Percentiles rank a stretch among this genome's conserved stretches.
Conservation (phyloP, 1,284 basidiomycete genomes). For the Pseudozyma tsukubaensis region DNA sequence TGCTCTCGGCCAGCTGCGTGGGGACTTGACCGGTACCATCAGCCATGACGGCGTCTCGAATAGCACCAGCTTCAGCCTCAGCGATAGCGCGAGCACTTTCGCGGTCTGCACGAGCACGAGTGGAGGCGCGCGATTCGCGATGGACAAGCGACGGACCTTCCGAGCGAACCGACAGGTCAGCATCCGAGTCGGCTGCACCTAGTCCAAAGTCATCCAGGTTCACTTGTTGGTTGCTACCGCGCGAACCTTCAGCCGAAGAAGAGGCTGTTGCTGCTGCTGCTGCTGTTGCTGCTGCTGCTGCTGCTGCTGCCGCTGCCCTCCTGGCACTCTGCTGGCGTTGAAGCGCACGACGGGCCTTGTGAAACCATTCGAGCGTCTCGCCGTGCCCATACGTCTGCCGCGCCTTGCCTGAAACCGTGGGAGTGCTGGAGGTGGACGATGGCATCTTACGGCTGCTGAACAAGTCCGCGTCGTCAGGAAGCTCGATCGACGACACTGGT, state of each 20-base stretch:
- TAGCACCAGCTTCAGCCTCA: constrained; percentile 49
- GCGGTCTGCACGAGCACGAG: constrained; percentile 12
- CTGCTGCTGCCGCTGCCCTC: constrained; percentile 13
- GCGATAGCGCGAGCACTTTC: constrained; percentile 42
- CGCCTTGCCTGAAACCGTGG: constrained; percentile 19
- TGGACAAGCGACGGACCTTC: constrained; percentile 25
- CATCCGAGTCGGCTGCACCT: constrained; percentile 34
- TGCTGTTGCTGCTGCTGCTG: constrained; percentile 5
- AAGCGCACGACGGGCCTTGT: constrained; percentile 49
- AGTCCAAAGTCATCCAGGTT: constrained; percentile 17
- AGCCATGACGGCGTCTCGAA: constrained; percentile 54
- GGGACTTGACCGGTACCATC: constrained; percentile 46
- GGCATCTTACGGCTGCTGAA: constrained; percentile 13
- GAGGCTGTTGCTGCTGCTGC: constrained; percentile 6
- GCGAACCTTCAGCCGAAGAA: constrained; percentile 2
- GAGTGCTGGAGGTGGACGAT: constrained; percentile 20
- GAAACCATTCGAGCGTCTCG: constrained; percentile 57
- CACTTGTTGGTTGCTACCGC: neutral
- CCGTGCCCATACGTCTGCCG: constrained; percentile 30
- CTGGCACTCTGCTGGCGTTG: constrained; percentile 38
- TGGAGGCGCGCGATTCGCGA: constrained; percentile 20
- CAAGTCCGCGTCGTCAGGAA: constrained; percentile 24
- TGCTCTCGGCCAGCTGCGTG: constrained; percentile 32
- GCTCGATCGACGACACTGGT: constrained; percentile 15
- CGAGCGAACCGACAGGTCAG: constrained; percentile 37